Base-by-base conservation (phyloP, 768 basidiomycete genomes). In the Suillus brevipes region DNA sequence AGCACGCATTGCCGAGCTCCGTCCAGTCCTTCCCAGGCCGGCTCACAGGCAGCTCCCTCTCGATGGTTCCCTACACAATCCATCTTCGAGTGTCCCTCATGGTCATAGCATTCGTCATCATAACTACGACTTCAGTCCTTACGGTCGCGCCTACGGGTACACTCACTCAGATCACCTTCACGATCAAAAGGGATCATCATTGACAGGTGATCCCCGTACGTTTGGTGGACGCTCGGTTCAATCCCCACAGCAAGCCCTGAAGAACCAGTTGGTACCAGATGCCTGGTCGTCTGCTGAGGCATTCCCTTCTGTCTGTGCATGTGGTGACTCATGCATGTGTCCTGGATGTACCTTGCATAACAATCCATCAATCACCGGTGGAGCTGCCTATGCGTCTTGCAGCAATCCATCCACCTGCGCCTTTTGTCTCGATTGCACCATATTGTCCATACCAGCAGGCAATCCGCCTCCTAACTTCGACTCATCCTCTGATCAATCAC, bases 11-110 rank as follows among this genome's bases (percentile, higher is more conserved):
- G 83, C 87, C 9, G 86, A 88, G 68, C 78, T 89, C 63, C 87
- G 90, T 8, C 88, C 89, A 3, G 87, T 92, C 23, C 84, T 90
- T 42, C 91, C 91, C 6, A 86, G 87, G 12, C 88, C 88, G 18
- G 67, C 80, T 37, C 70, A 72, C 31, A 70, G 61, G 31, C 38
- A 58, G 38, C 45, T 20, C 25, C 34, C 62, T 47, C 63, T 65
- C 49, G 73, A 74, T 37, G 81, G 83, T 4, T 79, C 80, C 53
- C 62, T 81, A 20, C 86, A 86, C 67, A 75, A 82, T 66, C 83
- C 86, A 20, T 83, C 86, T 6, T 77, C 80, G 8, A 78, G 76
- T 60, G 58, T 78, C n/a, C 75, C 80, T 60, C 81, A 83, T 61
- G 77, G 75, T 20, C 80, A 83, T 61, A 60, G 73, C 14, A 67